phyloP scores from a whole-genome alignment of 169 alveolate genomes.

The Babesia caballi region DNA sequence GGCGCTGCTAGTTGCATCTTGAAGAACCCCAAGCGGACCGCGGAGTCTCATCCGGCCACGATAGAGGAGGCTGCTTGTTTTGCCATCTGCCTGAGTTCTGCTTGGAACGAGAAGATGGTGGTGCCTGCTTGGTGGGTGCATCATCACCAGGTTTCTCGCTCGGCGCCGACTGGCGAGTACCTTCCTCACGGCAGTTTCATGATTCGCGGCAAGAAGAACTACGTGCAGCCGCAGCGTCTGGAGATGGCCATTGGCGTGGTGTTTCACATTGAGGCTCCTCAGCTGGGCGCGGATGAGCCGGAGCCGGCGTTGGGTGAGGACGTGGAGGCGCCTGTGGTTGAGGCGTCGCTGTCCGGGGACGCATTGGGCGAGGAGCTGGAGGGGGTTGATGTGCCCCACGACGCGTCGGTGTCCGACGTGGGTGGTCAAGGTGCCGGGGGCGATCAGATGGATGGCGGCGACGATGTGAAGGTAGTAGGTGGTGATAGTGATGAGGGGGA shows the following conservation, averaged over 20 bases:
- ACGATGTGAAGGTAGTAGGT: background rate
- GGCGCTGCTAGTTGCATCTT: slow-evolving; percentile 97
- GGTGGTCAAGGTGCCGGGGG: background rate
- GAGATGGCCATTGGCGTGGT: slow-evolving; percentile 92
- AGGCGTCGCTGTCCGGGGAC: too few species aligned
- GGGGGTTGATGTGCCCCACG: background rate
- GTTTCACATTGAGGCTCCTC: slow-evolving; percentile 52
- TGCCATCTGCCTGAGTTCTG: slow-evolving; percentile 88
- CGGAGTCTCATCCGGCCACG: slow-evolving; percentile 77
- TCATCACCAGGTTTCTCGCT: slow-evolving; percentile 91
- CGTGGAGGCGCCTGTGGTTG: too few species aligned
- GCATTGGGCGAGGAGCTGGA: too few species aligned
- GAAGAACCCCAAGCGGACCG: slow-evolving; percentile 81
- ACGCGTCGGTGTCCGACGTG: background rate
- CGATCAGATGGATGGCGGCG: background rate
- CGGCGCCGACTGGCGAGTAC: slow-evolving; percentile 94
- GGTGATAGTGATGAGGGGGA: background rate
- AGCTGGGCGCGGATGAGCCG: background rate
- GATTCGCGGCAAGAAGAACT: slow-evolving; percentile 95
- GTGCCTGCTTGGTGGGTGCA: slow-evolving; percentile 96
- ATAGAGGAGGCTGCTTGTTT: slow-evolving; percentile 71
- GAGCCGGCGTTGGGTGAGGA: too few species aligned
- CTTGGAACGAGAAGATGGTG: slow-evolving; percentile 92
- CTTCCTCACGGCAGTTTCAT: slow-evolving; percentile 91
- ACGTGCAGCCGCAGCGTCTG: slow-evolving; percentile 83